phyloP scores from a whole-genome alignment of 2,329 filamentous ascomycete species.

The Acarospora socialis region DNA sequence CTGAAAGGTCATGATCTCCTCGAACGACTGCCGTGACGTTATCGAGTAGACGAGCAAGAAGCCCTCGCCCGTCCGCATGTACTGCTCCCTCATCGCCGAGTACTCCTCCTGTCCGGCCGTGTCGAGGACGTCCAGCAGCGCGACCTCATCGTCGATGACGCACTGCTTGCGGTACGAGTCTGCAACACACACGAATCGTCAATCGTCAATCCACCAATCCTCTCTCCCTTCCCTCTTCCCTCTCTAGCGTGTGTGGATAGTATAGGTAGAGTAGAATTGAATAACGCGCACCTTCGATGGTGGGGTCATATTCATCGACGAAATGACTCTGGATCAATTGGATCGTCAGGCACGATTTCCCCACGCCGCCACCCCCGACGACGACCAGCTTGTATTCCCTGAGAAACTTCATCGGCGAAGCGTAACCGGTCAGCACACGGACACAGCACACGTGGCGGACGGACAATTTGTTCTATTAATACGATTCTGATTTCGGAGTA shows the following conservation, averaged over 20 bases:
- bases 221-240: too few relatives aligned
- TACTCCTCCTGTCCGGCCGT: constrained; percentile 98
- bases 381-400: constrained; percentile 94
- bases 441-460: neutral
- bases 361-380: constrained; percentile 93
- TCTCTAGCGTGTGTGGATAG: too few relatives aligned
- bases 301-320: constrained; percentile 98
- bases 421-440: constrained; percentile 1
- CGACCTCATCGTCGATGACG: constrained; percentile 95
- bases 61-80: constrained; percentile 97
- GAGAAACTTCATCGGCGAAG: constrained; percentile 45
- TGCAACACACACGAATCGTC: constrained; percentile 27
- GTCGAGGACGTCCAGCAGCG: constrained; percentile 92
- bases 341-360: constrained; percentile 98
- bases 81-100: constrained; percentile 98
- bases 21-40: constrained; percentile 90
- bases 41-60: constrained; percentile 98
- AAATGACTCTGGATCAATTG: constrained; percentile 94
- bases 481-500: too few relatives aligned
- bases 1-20: constrained; percentile 97
- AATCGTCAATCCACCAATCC: constrained; percentile 6
- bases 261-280: constrained; percentile 28
- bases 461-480: too few relatives aligned
- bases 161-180: constrained; percentile 99
- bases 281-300: constrained; percentile 63